Evolutionary conservation across 108 stramenopile genomes (phyloP).

Genomic region (Craspedostauros australis): DNA sequence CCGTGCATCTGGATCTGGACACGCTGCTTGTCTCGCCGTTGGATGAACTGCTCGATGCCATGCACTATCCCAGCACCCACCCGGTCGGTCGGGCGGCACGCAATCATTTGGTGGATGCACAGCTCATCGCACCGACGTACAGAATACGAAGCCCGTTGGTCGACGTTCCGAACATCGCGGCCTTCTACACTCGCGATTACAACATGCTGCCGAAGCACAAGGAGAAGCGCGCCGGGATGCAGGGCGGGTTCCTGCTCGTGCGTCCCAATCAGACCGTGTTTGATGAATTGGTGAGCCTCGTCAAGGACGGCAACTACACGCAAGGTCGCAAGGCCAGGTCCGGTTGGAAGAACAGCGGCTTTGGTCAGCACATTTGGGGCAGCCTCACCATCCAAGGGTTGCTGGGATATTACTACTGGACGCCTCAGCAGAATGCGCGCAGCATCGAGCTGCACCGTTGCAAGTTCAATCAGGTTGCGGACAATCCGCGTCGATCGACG

Average conservation of each 20-base stretch:
- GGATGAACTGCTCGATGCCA: constrained; percentile 50
- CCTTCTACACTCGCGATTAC: constrained; percentile 64
- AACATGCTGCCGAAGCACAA: constrained; percentile 42
- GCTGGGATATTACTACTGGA: constrained; percentile 60
- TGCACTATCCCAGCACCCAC: constrained; percentile 18
- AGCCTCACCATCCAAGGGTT: constrained; percentile 71
- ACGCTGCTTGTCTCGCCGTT: constrained; percentile 39
- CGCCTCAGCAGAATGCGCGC: background rate
- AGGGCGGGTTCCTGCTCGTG: constrained; percentile 73
- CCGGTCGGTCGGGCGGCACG: background rate
- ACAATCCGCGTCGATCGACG: constrained; percentile 37
- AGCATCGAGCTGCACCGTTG: constrained; percentile 56
- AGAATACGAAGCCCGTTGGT: no score
- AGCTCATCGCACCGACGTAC: background rate
- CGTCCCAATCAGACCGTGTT: constrained; percentile 42
- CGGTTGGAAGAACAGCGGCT: constrained; percentile 13
- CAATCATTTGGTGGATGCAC: background rate
- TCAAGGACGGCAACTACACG: constrained; percentile 49
- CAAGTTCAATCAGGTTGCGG: constrained; percentile 56
- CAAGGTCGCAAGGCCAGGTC: constrained; percentile 11
- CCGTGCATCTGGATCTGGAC: constrained; percentile 49
- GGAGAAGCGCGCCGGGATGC: constrained; percentile 38
- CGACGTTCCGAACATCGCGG: no score
- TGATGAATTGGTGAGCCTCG: constrained; percentile 47
- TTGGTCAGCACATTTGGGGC: constrained; percentile 59